Evolutionary conservation across 352 stramenopile species (phyloP), one percentile per base, ranked within the genome.

Genomic region (Pythium vanterpoolii): DNA sequence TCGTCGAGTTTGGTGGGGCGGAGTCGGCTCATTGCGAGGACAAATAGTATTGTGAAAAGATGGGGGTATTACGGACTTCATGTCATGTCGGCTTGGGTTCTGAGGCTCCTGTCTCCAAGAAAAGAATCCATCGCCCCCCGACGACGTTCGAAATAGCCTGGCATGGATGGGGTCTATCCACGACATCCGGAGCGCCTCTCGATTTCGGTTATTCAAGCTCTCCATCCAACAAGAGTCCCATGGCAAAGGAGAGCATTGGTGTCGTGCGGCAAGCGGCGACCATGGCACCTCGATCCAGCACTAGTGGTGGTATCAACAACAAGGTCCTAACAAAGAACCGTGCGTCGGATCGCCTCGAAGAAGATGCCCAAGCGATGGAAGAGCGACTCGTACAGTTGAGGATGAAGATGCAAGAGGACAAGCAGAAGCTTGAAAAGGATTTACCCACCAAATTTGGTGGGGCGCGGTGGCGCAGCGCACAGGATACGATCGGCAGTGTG

Each of bases 281-380:
- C 5, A 36, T n/a, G 14, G 13, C 39, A 42, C 3, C 42, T 3
- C n/a, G 36, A 24, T 24, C 36, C 16, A 56, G 36, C 36, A 43
- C 44, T n/a, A n/a, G n/a, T 4, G 26, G 39, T 40, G 33, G 21
- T 10, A 16, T 36, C 43, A 58, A 6, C 16, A 48, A 19, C 46
- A 62, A 67, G 33, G 31, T 30, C 8, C 21, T 34, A 0, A 26
- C 28, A 13, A 72, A 72, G 55, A 19, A 14, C 1, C 80, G 79
- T 48, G 48, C 75, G 11, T 87, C 78, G 8, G 71, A 87, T 23
- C 71, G 74, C n/a, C 76, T 93, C 4, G 76, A 90, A 59, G 72
- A 83, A 68, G 83, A 93, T 72, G 76, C 83, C 0, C 72, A 79
- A 31, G 68, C 65, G 11, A 93, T 93, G 83, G 83, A 90, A 42